Percentiles rank a stretch among this genome's conserved stretches.
phyloP scores from a whole-genome alignment of 352 stramenopile species.

The Globisporangium nagaii region DNA sequence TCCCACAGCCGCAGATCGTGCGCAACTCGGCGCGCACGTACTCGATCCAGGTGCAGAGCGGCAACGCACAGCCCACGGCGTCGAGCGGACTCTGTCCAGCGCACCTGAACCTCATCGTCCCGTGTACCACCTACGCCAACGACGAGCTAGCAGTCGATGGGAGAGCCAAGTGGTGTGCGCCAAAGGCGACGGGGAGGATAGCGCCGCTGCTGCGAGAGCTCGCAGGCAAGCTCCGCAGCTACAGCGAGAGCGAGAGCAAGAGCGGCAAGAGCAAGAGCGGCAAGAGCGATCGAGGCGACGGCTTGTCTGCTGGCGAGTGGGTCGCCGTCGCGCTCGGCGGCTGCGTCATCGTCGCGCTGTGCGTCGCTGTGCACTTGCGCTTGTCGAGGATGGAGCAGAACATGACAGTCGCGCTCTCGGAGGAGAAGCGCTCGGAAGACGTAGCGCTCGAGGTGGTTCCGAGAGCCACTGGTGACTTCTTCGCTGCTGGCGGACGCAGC shows the following conservation, averaged over 20 bases:
- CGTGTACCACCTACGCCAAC: conserved; percentile 24
- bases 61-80: conserved; percentile 1
- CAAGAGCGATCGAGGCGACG: no score
- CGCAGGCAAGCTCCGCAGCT: conserved; percentile 4
- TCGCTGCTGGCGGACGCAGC: no score
- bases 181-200: conserved; percentile 21
- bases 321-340: conserved; percentile 15
- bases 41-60: conserved; percentile 27
- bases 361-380: not conserved
- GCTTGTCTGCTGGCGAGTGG: conserved; percentile 15
- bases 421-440: conserved; percentile 2
- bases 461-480: not conserved
- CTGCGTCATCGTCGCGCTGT: not conserved
- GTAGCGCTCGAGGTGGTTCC: not conserved
- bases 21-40: conserved; percentile 28
- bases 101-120: conserved; percentile 28
- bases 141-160: not conserved
- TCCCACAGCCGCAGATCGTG: conserved; percentile 26
- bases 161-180: conserved; percentile 31
- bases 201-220: conserved; percentile 17
- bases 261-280: not conserved
- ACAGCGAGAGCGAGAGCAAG: not conserved
- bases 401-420: not conserved
- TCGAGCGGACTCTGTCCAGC: conserved; percentile 12
- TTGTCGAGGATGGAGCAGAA: not conserved